Evolutionary conservation across 1,284 basidiomycete species (phyloP), one percentile per base, ranked within the genome.

Genomic region (Coniferiporia weirii): DNA sequence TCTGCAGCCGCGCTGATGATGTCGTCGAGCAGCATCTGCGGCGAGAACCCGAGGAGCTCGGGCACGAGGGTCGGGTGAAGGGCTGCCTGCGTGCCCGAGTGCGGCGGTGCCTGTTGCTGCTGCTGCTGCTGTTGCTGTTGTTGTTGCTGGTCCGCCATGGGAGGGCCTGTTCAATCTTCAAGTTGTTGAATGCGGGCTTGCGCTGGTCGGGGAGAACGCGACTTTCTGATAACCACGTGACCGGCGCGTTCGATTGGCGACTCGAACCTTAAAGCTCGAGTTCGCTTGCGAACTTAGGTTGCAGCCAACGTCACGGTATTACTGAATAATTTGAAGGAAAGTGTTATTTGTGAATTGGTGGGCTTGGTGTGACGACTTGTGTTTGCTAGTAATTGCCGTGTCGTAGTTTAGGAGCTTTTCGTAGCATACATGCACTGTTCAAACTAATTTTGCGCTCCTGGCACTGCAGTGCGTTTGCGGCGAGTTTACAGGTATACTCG

Each of bases 1-100:
- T 88, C 82, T 65, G 88, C 85, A 0, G 82, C 83, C 50, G 79
- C 79, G 71, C 85, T 84, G 63, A 86, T 81, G 48, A 85, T 81
- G 63, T 87, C 84, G 69, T 87, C 85, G 2, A 87, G 79, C 5
- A 87, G 73, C 35, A 86, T 77, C 63, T 87, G 85, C 1, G 85
- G 85, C 0, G 83, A 81, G 64, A 85, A 87, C 4, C 81, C 82
- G 7, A 87, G 76, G 12, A 85, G 77, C 67, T 87, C 85, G 0
- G 83, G 80, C 1, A 87, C 73, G 7, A 87, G 72, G 1, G 64
- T 63, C 13, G 63, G 54, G 20, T 61, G 54, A 12, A 61, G 10
- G 35, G 32, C 17, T 13, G 49, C 32, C 49, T 55, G 59, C 1
- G 47, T 27, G 19, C 56, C 44, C 19, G 38, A 50, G 4, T 38